Evolutionary conservation across 2,329 filamentous ascomycete genomes (phyloP), one percentile per base, ranked within the genome.

Genomic region (Aureobasidium mangrovei): DNA sequence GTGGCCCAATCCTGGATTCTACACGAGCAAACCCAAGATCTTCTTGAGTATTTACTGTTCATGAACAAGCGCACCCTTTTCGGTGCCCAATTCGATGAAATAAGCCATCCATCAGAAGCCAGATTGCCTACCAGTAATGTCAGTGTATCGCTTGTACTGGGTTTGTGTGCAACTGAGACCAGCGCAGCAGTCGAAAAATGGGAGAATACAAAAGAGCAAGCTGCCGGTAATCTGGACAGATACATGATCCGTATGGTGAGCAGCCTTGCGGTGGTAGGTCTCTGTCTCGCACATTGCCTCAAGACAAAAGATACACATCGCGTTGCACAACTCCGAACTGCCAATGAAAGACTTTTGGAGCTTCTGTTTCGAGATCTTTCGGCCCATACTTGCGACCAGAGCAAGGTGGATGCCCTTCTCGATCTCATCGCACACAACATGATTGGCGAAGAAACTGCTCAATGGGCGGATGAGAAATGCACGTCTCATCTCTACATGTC

Each of bases 21-120:
- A 53, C 67, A 69, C 39, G 59, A 65, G 31, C 64, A 68, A 18
- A 71, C 75, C 54, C 62, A 64, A 12, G 61, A 69, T 4, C 63
- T 81, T 5, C 63, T 75, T 32, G 63, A 70, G 6, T 83, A 81
- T 61, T 64, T 81, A 4, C 71, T 81, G 31, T 70, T 73, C 56
- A 46, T 18, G 4, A 51, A 52, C 9, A 45, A 40, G 18, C n/a
- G 12, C 2, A 18, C 4, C 10, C 29, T 18, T 7, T 4, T 29
- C 29, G 12, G 18, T 29, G 10, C 40, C 33, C 39, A 51, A 8
- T 5, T 31, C 4, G 12, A 53, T 24, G 18, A 18, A 18, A 18
- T 10, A 33, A 18, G 33, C 18, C 18, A 7, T 3, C 1, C 27
- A 4, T 4, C 33, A 10, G 32, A 38, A 4, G 36, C 31, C 6